These are phyloP conservation scores for Cryptococcus depauperatus DNA, from an alignment of 1,284 basidiomycete species.

Conservation along the genomic window DNA sequence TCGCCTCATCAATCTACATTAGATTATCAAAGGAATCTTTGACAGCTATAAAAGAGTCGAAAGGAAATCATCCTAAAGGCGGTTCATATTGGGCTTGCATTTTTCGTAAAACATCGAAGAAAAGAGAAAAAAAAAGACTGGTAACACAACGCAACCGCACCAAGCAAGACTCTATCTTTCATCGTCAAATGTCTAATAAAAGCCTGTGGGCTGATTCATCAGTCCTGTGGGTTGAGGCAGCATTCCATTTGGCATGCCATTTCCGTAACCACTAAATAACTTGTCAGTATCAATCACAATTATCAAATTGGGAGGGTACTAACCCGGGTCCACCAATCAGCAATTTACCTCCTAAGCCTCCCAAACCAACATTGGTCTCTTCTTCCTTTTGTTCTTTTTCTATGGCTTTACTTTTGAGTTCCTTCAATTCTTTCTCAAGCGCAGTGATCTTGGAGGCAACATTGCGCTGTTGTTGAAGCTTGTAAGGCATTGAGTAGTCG, in stretches of 20 bases:
- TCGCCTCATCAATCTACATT: too few species aligned
- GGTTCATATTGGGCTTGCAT: too few species aligned
- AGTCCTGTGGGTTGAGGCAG: too few species aligned
- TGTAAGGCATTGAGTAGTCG: slow-evolving; percentile 94
- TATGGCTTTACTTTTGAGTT: slow-evolving; percentile 35
- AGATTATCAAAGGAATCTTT: too few species aligned
- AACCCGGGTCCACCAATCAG: slow-evolving; percentile 42
- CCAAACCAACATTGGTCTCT: slow-evolving; percentile 25
- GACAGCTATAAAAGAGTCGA: too few species aligned
- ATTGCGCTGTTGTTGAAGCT: slow-evolving; percentile 71
- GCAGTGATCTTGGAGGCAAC: slow-evolving; percentile 33
- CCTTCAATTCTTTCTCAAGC: slow-evolving; percentile 44
- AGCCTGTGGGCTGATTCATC: slow-evolving; percentile 43
- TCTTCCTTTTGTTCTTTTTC: slow-evolving; percentile 32
- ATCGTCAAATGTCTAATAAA: slow-evolving; percentile 27
- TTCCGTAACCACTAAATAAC: slow-evolving; percentile 10
- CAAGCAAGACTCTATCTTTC: neutral
- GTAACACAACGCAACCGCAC: neutral
- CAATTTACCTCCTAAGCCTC: slow-evolving; percentile 40
- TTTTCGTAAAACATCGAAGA: neutral
- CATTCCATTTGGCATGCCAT: slow-evolving; percentile 21
- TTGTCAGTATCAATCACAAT: neutral
- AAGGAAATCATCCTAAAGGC: too few species aligned
- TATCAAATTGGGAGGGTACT: slow-evolving; percentile 7
- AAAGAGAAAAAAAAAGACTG: neutral